A percentile compares a stretch with the other conserved stretches of the same genome.
Evolutionary conservation across 2,329 filamentous ascomycete species (phyloP).

Genomic region (Alternaria tenuissima): DNA sequence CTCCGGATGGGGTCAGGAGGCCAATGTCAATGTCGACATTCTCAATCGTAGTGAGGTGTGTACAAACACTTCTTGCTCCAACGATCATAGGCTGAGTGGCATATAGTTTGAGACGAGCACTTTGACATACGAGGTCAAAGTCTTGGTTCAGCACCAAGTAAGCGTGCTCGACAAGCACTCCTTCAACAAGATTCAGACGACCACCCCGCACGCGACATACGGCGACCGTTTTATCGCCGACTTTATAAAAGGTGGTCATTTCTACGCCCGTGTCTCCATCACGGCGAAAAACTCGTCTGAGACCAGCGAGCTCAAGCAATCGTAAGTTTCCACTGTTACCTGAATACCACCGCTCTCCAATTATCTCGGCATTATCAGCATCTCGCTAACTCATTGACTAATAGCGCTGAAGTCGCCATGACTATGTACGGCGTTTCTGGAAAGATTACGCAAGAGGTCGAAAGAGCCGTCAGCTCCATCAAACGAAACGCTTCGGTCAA

Average conservation of each 20-base stretch:
- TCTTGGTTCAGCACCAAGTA: slow-evolving; percentile 1
- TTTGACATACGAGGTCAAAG: neutral
- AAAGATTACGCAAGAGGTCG: neutral
- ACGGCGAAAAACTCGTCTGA: slow-evolving; percentile 1
- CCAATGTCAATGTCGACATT: neutral
- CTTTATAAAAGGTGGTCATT: neutral
- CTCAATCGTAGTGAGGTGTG: neutral
- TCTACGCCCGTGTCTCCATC: slow-evolving; percentile 1
- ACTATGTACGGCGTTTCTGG: neutral
- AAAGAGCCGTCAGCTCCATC: neutral
- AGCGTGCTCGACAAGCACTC: neutral
- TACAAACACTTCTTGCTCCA: neutral
- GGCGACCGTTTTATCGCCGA: neutral
- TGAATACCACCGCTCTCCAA: neutral
- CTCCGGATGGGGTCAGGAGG: neutral
- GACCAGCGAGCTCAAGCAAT: neutral
- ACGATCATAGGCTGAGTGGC: neutral
- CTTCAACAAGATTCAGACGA: neutral
- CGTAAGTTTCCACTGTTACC: neutral
- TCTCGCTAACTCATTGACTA: neutral
- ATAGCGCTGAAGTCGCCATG: neutral
- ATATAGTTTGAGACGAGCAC: neutral
- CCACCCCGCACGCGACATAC: neutral
- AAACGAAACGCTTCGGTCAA: slow-evolving; percentile 1
- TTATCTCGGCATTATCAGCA: neutral